Percentiles rank a stretch among this genome's conserved stretches.
These are phyloP conservation scores for Lentinus tigrinus DNA, from an alignment of 768 basidiomycete genomes.

Conservation along the genomic window DNA sequence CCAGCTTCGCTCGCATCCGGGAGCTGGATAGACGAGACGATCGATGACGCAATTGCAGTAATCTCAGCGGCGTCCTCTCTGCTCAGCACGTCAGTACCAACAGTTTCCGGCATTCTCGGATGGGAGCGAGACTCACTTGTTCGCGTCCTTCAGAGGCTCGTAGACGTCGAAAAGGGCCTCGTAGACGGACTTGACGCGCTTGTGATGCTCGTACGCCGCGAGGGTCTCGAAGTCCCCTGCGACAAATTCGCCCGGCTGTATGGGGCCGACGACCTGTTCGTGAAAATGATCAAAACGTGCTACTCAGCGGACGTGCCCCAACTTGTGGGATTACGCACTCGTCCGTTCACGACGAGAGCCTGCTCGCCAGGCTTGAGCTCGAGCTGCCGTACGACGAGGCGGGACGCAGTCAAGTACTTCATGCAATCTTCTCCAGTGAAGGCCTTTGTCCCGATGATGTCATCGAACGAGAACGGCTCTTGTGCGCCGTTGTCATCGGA, in stretches of 20 bases:
- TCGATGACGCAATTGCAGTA: constrained; percentile 64
- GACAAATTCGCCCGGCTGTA: constrained; percentile 56
- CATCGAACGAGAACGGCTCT: constrained; percentile 34
- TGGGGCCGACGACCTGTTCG: constrained; percentile 72
- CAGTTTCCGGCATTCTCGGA: too few species aligned
- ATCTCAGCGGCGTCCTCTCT: constrained; percentile 60
- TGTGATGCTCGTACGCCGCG: constrained; percentile 69
- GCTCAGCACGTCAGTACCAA: background rate
- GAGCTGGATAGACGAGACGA: constrained; percentile 67
- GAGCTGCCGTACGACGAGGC: constrained; percentile 52
- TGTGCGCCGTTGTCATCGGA: constrained; percentile 33
- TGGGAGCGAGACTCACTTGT: constrained; percentile 14
- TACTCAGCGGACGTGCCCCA: background rate
- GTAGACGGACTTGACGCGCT: constrained; percentile 67
- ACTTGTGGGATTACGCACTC: constrained; percentile 49
- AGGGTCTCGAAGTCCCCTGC: constrained; percentile 73
- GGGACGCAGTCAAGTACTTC: constrained; percentile 44
- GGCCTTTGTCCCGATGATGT: constrained; percentile 32
- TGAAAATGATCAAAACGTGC: background rate
- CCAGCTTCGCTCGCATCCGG: constrained; percentile 74
- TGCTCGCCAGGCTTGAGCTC: constrained; percentile 59
- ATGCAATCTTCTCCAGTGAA: constrained; percentile 36
- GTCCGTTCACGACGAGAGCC: constrained; percentile 77
- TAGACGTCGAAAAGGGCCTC: constrained; percentile 57
- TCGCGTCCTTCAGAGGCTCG: constrained; percentile 5